These are phyloP conservation scores for Rutstroemia sp. DNA, from an alignment of 2,329 filamentous ascomycete species.

Conservation along the genomic window DNA sequence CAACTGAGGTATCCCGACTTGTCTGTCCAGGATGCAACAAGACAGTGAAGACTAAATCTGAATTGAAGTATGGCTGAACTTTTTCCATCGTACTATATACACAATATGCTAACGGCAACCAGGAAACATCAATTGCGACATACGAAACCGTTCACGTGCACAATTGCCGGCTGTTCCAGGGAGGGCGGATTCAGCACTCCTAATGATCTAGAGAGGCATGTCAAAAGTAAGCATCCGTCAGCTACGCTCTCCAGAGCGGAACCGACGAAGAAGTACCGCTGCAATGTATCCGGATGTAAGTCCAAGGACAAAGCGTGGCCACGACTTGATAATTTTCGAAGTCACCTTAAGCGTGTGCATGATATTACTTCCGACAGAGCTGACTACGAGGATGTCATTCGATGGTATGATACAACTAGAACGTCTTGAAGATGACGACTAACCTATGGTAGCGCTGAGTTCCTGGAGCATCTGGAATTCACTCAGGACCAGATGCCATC, in stretches of 20 bases:
- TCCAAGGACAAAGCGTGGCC: constrained; percentile 66
- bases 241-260: constrained; percentile 34
- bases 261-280: constrained; percentile 50
- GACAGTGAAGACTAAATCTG: constrained; percentile 43
- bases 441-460: constrained; percentile 16
- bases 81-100: not conserved
- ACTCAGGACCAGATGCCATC: constrained; percentile 11
- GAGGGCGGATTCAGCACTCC: constrained; percentile 65
- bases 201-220: constrained; percentile 79
- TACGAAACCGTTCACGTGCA: constrained; percentile 58
- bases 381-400: constrained; percentile 36
- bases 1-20: constrained; percentile 16
- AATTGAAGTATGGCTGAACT: constrained; percentile 41
- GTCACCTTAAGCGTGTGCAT: constrained; percentile 69
- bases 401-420: constrained; percentile 32
- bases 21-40: constrained; percentile 36
- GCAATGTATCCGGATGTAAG: constrained; percentile 48
- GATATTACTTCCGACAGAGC: constrained; percentile 27
- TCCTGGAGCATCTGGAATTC: constrained; percentile 12
- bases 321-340: constrained; percentile 78
- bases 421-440: not conserved
- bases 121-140: constrained; percentile 75
- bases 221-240: constrained; percentile 58
- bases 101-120: constrained; percentile 15
- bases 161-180: constrained; percentile 47